These are phyloP conservation scores for Prosopis cineraria DNA, from an alignment of 306 rosid genomes.

Conservation along the genomic window DNA sequence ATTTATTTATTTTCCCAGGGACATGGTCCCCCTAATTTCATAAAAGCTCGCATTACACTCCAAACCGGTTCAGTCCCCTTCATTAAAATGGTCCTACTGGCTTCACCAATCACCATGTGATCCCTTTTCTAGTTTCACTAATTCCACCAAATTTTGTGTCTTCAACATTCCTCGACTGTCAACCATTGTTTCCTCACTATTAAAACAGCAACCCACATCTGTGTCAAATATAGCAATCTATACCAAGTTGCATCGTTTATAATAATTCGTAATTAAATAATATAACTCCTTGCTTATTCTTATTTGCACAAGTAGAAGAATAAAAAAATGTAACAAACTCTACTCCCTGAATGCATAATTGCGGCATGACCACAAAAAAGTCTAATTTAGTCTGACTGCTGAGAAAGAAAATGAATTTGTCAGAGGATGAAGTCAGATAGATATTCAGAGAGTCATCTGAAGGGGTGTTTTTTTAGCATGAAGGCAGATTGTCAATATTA, in stretches of 20 bases:
- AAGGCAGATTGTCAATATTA: neutral
- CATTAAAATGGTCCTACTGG: slow-evolving; percentile 37
- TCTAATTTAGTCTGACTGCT: neutral
- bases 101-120: slow-evolving; percentile 19
- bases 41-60: slow-evolving; percentile 44
- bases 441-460: neutral
- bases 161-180: neutral
- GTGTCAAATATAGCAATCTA: neutral
- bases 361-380: neutral
- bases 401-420: neutral
- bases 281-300: neutral
- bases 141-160: neutral
- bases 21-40: slow-evolving; percentile 52
- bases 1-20: neutral
- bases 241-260: neutral
- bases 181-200: neutral
- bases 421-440: neutral
- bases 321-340: neutral
- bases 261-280: neutral
- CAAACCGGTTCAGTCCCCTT: slow-evolving; percentile 42
- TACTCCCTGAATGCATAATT: neutral
- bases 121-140: neutral
- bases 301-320: neutral
- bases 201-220: neutral
- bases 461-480: neutral